Base-by-base conservation (phyloP, 352 stramenopile genomes). In the Aphanomyces invadans region DNA sequence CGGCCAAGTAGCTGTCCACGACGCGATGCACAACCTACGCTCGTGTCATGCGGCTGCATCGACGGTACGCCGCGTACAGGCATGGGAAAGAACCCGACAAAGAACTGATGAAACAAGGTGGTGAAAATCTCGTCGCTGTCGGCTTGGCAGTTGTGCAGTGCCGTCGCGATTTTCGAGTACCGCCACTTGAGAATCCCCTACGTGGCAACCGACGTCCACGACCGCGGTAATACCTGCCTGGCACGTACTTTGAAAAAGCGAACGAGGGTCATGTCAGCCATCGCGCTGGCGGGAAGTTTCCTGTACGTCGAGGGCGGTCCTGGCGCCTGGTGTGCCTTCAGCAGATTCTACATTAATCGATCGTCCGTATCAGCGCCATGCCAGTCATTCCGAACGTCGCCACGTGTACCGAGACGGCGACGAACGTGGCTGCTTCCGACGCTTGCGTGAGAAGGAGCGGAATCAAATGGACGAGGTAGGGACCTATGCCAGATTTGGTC, bases 41-140 rank as follows among this genome's bases (percentile, higher is more conserved):
- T 17, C 0, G 17, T 17, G 28, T 54, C 46, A 54, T 7, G 10
- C 28, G 10, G 17, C 21, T 54, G 46, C 19, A 48, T 15, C 38
- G 17, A 9, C 17, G 21, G 19, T 28, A 54, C 9, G 23, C 5
- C 10, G n/a, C 2, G 49, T 57, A 57, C 49, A 33, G 49, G 49
- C 49, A 57, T 1, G 19, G 49, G 49, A 28, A 57, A 57, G 23
- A 57, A 57, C 11, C 49, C 49, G 11, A 57, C 49, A 57, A 57
- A 57, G 49, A 38, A 57, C 19, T 26, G 49, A 57, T 57, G 49
- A 38, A 57, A 57, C 11, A 57, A 5, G 29, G 7, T 10, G 19
- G 36, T 33, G 19, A 57, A 57, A 26, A 36, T 38, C 7, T 33
- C 19, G 49, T 57, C 49, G 29, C 4, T 15, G 23, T 57, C 49